phyloP scores from a whole-genome alignment of 108 stramenopile genomes.

The Licmophora abbreviata region DNA sequence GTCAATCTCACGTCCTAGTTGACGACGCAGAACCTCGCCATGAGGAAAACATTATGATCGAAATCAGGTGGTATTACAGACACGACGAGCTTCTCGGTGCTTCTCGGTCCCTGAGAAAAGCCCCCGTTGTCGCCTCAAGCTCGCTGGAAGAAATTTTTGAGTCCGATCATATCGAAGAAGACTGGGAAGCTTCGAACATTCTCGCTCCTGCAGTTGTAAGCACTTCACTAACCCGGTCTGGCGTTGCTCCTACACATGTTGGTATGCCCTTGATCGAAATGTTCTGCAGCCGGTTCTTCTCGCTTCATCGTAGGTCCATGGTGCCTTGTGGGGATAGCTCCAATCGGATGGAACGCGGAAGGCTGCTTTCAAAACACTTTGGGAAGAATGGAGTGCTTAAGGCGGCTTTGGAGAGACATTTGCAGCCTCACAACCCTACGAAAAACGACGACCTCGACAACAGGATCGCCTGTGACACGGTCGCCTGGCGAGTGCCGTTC shows the following conservation, averaged over 20 bases:
- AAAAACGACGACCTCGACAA: background rate
- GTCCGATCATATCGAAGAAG: slow-evolving; percentile 63
- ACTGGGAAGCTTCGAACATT: slow-evolving; percentile 32
- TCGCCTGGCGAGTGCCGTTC: slow-evolving; percentile 47
- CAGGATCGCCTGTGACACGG: slow-evolving; percentile 2
- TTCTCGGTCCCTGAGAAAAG: slow-evolving; percentile 5
- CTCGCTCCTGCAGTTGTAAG: slow-evolving; percentile 39
- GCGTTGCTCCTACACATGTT: slow-evolving; percentile 5
- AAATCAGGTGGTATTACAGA: slow-evolving; percentile 77
- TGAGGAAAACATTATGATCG: slow-evolving; percentile 23
- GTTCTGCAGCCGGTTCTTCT: slow-evolving; percentile 69
- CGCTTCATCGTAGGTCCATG: slow-evolving; percentile 49
- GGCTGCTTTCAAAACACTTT: slow-evolving; percentile 31
- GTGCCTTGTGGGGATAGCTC: slow-evolving; percentile 57
- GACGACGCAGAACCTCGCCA: background rate
- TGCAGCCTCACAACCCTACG: no score
- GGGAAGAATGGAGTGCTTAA: slow-evolving; percentile 18
- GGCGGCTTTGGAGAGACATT: slow-evolving; percentile 26
- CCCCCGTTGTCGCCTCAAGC: no score
- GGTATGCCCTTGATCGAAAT: slow-evolving; percentile 49
- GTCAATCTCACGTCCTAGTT: slow-evolving; percentile 5
- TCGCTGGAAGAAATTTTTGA: slow-evolving; percentile 63
- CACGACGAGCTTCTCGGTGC: slow-evolving; percentile 43
- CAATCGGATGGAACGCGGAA: slow-evolving; percentile 30
- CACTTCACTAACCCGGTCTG: background rate